Base-by-base conservation (phyloP, 768 basidiomycete species). In the Brasilioporus rufonigricans region DNA sequence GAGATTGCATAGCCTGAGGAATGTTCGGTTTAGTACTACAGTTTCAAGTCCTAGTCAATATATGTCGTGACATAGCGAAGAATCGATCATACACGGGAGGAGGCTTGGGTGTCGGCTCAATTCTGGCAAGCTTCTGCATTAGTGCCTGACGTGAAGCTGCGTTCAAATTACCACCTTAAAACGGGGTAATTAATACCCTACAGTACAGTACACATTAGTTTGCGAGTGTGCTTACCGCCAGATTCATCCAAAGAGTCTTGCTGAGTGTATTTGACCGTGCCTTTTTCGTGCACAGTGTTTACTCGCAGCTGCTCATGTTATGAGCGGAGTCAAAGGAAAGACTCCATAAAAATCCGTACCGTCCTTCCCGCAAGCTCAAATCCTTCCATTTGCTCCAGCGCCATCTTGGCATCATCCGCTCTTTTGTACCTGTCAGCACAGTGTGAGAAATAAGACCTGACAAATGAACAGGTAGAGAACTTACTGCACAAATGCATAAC, bases 111-210 rank as follows among this genome's bases (percentile, higher is more conserved):
- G 85, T 72, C 43, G 82, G 77, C 65, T 92, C 90, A 75, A 85
- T 91, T 79, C 97, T 93, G 73, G 97, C 94, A 83, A 99, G 91
- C 86, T 98, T 99, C 77, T 95, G 93, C 97, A 99, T 99, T 79
- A 99, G 92, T 73, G 93, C 92, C 80, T 97, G 94, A 76, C 97
- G 91, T 70, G 93, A 93, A 68, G 91, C 91, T 80, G 91, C 91
- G 79, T 97, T 97, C 80, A 97, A 84, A 82, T 93, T 93, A 91
- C 91, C 91, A 74, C 90, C 93, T 95, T 67, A 2, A 56, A 19
- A 33, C 41, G 33, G 36, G 48, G 24, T n/a, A 55, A 51, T 67
- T 19, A 67, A 40, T 5, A 44, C 10, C 48, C n/a, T n/a, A 29
- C 55, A n/a, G n/a, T n/a, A n/a, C 31, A 24, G 19, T 33, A 48